Evolutionary conservation across 73 alveolate genomes (phyloP), one percentile per base, ranked within the genome.

Genomic region (Tetrahymena elliotti): DNA sequence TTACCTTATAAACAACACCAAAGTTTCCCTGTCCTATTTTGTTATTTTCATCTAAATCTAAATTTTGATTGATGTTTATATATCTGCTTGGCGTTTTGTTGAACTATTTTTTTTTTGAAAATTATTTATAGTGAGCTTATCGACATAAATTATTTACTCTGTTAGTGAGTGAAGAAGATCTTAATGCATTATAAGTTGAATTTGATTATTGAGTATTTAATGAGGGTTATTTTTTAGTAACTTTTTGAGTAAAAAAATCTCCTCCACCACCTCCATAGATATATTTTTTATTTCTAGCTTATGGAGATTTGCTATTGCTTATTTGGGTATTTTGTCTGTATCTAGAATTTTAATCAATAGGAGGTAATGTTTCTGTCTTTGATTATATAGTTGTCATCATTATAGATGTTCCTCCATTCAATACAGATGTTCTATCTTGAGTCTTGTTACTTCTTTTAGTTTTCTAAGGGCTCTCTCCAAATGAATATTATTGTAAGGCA

Each of bases 1-100:
- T 83, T 95, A 93, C 97, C 94, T 95, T 93, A 34, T 94, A 95
- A 4, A 95, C 97, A 18, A 95, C 97, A 27, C 97, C 97, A 35
- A 95, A 95, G 20, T 94, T 93, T 34, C 97, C 97, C 22, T 94
- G 83, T 7, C 97, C 97, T 54, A 95, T 93, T 31, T 10, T n/a
- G 36, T 68, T 68, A 31, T 68, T 68, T 68, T 68, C 88, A 24
- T 68, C 88, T 18, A 68, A 22, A 27, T 68, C 88, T 68, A 68
- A 27, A 31, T 31, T 68, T 68, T 68, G n/a, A 18, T 68, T 68
- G n/a, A 68, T 31, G 36, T 68, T 68, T 4, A 68, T 3, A 27
- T 22, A 22, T 68, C 36, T 68, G 88, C 88, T 68, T 27, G 88
- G 36, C 22, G 38, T 68, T 68, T 68, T 68, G 20, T 68, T 68